A percentile compares a stretch with the other conserved stretches of the same genome.
These are phyloP conservation scores for Mortierella sp. DNA, from an alignment of 371 early-diverging fungal genomes.

Conservation along the genomic window DNA sequence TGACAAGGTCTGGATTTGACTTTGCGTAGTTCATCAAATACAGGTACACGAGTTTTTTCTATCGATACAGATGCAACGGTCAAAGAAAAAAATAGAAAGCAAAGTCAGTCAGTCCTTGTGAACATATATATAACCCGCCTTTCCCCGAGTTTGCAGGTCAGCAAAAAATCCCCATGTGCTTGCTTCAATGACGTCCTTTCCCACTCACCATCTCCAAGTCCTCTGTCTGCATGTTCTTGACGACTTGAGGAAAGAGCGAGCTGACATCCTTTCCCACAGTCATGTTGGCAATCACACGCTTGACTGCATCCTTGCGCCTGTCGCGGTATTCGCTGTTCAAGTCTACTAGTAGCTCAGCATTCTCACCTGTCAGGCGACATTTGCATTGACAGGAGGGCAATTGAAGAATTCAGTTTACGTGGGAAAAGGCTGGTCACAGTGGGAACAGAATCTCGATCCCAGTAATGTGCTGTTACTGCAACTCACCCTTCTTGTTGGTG, in stretches of 20 bases:
- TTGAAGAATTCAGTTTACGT: neutral
- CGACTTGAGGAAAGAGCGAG: conserved; percentile 94
- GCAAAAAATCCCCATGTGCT: no score
- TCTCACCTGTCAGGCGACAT: conserved; percentile 81
- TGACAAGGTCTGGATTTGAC: conserved; percentile 96
- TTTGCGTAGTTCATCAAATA: conserved; percentile 95
- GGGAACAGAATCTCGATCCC: neutral
- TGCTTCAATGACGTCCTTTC: neutral
- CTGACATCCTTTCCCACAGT: conserved; percentile 99
- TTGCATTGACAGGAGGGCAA: neutral
- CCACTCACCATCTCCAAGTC: neutral
- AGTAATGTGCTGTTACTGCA: neutral
- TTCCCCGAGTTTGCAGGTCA: no score
- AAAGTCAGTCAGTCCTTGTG: no score
- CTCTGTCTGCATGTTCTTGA: conserved; percentile 88
- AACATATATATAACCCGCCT: no score
- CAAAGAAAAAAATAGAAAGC: conserved; percentile 59
- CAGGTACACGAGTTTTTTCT: conserved; percentile 96
- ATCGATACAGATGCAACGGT: conserved; percentile 97
- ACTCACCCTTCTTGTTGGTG: conserved; percentile 71
- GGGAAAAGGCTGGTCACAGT: neutral
- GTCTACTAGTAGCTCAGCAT: conserved; percentile 94
- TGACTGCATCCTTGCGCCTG: conserved; percentile 95
- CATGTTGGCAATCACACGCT: conserved; percentile 97
- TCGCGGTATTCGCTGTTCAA: conserved; percentile 95